Conservation (phyloP, 1,284 basidiomycete genomes). For the Caloboletus firmus region DNA sequence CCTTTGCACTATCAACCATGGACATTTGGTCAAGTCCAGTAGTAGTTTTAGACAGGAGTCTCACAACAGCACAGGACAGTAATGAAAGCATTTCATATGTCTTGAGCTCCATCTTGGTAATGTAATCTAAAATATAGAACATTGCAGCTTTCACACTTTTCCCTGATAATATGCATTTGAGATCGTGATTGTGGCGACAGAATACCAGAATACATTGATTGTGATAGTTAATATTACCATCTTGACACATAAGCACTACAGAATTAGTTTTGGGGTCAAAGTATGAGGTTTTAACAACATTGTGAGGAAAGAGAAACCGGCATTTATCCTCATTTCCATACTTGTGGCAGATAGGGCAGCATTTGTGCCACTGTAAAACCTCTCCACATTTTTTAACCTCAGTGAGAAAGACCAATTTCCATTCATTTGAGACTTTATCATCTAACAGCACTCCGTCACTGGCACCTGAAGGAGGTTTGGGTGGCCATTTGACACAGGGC, state of each 20-base stretch:
- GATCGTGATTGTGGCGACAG: conserved; percentile 17
- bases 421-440: too few species aligned
- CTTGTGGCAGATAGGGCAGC: conserved; percentile 10
- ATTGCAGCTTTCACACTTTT: conserved; percentile 16
- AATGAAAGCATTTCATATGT: not conserved
- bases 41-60: too few species aligned
- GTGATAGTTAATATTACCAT: conserved; percentile 8
- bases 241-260: not conserved
- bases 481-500: conserved; percentile 1
- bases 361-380: conserved; percentile 2
- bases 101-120: conserved; percentile 12
- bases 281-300: conserved; percentile 5
- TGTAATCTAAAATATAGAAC: conserved; percentile 20
- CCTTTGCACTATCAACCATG: too few species aligned
- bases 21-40: too few species aligned
- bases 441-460: too few species aligned
- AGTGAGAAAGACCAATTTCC: not conserved
- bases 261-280: conserved; percentile 12
- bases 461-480: too few species aligned
- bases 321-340: not conserved
- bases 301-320: conserved; percentile 11
- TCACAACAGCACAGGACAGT: too few species aligned
- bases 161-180: conserved; percentile 16
- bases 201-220: conserved; percentile 17
- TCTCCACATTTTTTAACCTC: conserved; percentile 18